Conservation (phyloP, 768 basidiomycete genomes). For the Kondoa malvinella region DNA sequence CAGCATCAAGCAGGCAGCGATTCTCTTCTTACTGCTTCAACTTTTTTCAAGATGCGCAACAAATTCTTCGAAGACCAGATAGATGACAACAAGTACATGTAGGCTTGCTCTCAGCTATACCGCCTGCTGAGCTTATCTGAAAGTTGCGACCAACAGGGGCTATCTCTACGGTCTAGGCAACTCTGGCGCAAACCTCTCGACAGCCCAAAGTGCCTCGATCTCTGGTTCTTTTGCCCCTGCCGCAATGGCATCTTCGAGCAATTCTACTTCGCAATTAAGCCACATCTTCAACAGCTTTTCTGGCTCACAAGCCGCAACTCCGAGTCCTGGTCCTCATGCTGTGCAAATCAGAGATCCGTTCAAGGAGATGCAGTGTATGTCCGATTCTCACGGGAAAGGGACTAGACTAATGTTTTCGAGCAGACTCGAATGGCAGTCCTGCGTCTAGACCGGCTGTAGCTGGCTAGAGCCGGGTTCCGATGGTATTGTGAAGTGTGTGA, state of each 20-base stretch:
- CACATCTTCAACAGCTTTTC: neutral
- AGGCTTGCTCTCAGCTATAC: no score
- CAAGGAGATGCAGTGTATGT: neutral
- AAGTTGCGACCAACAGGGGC: no score
- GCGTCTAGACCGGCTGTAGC: neutral
- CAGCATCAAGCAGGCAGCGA: slow-evolving; percentile 98
- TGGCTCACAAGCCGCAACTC: neutral
- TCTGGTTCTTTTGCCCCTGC: neutral
- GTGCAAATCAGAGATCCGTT: neutral
- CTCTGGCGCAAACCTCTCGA: neutral
- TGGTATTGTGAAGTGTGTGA: neutral
- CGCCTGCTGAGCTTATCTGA: no score
- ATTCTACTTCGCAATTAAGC: neutral
- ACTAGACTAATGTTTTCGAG: no score
- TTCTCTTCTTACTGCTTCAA: slow-evolving; percentile 74
- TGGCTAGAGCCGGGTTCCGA: neutral
- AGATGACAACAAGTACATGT: slow-evolving; percentile 40
- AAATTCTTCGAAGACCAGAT: slow-evolving; percentile 79
- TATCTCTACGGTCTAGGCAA: slow-evolving; percentile 4
- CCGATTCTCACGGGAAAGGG: no score
- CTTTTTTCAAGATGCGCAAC: slow-evolving; percentile 91
- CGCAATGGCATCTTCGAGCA: neutral
- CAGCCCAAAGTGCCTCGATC: neutral
- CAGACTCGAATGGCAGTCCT: neutral
- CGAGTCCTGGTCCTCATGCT: neutral